Percentiles rank a stretch among this genome's conserved stretches.
Conservation (phyloP, 768 basidiomycete species). For the Amylocystis lapponica region DNA sequence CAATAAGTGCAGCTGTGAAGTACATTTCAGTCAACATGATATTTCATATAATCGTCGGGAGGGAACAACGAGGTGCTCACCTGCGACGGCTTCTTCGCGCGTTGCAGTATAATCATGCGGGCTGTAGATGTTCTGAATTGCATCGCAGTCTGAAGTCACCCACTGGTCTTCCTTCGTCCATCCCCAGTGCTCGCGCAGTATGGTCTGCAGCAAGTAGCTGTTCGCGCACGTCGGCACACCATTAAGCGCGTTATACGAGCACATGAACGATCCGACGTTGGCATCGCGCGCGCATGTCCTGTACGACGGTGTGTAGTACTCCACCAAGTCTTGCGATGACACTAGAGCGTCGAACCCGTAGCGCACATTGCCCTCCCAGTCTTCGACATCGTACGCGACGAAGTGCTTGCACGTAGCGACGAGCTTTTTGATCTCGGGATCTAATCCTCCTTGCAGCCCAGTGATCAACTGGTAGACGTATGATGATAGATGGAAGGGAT, state of each 20-base stretch:
- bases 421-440: conserved; percentile 46
- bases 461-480: conserved; percentile 50
- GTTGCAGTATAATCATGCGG: conserved; percentile 44
- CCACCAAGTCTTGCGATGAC: conserved; percentile 47
- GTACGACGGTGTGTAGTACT: conserved; percentile 52
- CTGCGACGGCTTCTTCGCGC: conserved; percentile 42
- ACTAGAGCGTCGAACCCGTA: conserved; percentile 50
- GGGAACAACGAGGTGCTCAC: conserved; percentile 44
- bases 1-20: neutral
- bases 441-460: conserved; percentile 53
- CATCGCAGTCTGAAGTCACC: conserved; percentile 55
- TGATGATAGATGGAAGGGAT: conserved; percentile 45
- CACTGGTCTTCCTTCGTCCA: conserved; percentile 43
- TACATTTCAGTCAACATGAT: neutral
- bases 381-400: conserved; percentile 52
- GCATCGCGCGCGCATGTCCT: conserved; percentile 57
- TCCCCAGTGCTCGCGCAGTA: conserved; percentile 47
- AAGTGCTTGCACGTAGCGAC: conserved; percentile 58
- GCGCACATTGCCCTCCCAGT: conserved; percentile 47
- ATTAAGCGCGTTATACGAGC: conserved; percentile 58
- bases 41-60: neutral
- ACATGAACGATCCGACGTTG: conserved; percentile 56
- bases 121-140: conserved; percentile 44
- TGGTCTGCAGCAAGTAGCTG: conserved; percentile 44
- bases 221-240: conserved; percentile 53